phyloP scores from a whole-genome alignment of 192 early-diverging fungal species.

The Mortierella alpina region DNA sequence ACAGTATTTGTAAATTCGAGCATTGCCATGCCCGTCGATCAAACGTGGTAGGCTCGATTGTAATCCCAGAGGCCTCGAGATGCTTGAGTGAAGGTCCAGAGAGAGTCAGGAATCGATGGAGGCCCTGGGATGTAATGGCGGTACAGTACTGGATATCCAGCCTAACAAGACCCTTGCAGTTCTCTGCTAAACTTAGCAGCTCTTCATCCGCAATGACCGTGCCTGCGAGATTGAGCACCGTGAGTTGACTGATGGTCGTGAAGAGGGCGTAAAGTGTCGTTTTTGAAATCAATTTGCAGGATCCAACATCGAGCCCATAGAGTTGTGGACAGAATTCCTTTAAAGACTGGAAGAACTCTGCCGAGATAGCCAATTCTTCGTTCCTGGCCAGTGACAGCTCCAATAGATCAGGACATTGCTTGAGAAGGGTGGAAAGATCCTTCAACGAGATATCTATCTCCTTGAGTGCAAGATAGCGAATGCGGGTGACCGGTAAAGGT shows the following conservation, averaged over 20 bases:
- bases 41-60: conserved; percentile 34
- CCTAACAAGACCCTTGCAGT: conserved; percentile 16
- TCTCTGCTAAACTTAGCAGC: conserved; percentile 22
- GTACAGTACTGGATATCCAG: conserved; percentile 49
- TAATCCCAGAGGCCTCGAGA: conserved; percentile 35
- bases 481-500: conserved; percentile 7
- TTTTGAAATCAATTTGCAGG: conserved; percentile 33
- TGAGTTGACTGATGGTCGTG: conserved; percentile 21
- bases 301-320: conserved; percentile 45
- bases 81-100: conserved; percentile 24
- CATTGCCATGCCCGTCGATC: conserved; percentile 34
- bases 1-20: conserved; percentile 31
- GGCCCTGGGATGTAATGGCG: conserved; percentile 29
- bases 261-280: conserved; percentile 19
- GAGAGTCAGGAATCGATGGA: conserved; percentile 30
- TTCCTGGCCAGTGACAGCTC: conserved; percentile 45
- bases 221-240: conserved; percentile 32
- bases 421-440: conserved; percentile 15
- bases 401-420: conserved; percentile 25
- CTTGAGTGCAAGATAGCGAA: conserved; percentile 38
- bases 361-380: conserved; percentile 12
- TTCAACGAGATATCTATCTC: conserved; percentile 3
- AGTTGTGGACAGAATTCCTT: conserved; percentile 17
- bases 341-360: conserved; percentile 7
- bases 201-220: conserved; percentile 27